Conservation (phyloP, 192 early-diverging fungal species). For the Coemansia sp. region DNA sequence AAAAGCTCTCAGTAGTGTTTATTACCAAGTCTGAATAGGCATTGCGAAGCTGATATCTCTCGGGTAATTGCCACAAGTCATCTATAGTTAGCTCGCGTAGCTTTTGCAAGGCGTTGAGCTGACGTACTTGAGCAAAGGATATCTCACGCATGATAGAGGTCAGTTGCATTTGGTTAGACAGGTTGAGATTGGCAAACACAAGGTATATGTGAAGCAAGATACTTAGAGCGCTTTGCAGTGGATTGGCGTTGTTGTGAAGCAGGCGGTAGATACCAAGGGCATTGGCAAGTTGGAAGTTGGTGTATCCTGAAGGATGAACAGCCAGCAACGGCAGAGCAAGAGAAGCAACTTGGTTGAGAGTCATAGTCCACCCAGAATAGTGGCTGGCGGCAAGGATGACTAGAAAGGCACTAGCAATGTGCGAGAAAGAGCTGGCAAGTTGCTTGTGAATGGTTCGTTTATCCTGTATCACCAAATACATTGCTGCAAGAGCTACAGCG, state of each 20-base stretch:
- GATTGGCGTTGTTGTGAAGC: background rate
- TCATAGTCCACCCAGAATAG: slow-evolving; percentile 5
- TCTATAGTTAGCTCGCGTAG: slow-evolving; percentile 23
- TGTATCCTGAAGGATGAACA: background rate
- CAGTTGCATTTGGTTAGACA: slow-evolving; percentile 7
- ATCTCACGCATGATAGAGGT: background rate
- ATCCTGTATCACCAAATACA: background rate
- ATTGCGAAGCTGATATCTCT: slow-evolving; percentile 17
- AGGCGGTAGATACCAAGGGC: slow-evolving; percentile 20
- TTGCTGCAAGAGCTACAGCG: background rate
- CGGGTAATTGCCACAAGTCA: slow-evolving; percentile 30
- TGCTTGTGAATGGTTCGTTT: background rate
- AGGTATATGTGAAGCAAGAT: slow-evolving; percentile 13
- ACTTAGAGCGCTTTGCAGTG: background rate
- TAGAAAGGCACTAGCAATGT: slow-evolving; percentile 9
- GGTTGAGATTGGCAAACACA: slow-evolving; percentile 17
- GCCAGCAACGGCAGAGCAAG: slow-evolving; percentile 8
- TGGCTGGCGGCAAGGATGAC: slow-evolving; percentile 13
- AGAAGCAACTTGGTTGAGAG: background rate
- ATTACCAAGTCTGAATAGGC: slow-evolving; percentile 28
- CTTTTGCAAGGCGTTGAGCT: slow-evolving; percentile 23
- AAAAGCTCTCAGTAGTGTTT: slow-evolving; percentile 29
- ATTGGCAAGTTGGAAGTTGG: slow-evolving; percentile 20
- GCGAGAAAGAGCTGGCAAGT: background rate
- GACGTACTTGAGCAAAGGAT: slow-evolving; percentile 13